Evolutionary conservation across 306 rosid species (phyloP).

Genomic region (Dryas drummondii): DNA sequence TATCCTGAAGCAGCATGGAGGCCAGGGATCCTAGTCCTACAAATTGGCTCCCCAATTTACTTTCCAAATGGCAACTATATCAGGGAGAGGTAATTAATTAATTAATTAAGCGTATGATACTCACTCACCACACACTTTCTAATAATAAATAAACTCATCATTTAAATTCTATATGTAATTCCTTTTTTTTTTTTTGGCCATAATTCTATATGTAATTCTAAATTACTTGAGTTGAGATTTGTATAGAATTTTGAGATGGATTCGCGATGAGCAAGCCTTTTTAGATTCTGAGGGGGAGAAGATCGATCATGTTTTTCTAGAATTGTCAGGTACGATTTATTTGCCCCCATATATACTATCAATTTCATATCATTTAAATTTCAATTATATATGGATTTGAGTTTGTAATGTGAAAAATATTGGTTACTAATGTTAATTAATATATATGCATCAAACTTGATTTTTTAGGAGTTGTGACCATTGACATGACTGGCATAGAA

Average conservation of each 20-base stretch:
- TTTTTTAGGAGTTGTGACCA: slow-evolving; percentile 68
- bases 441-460: background rate
- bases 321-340: slow-evolving; percentile 55
- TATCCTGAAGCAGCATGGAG: slow-evolving; percentile 38
- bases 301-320: slow-evolving; percentile 60
- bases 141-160: too few species aligned
- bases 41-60: slow-evolving; percentile 87
- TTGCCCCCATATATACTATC: too few species aligned
- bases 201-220: background rate
- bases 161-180: background rate
- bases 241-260: slow-evolving; percentile 68
- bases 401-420: background rate
- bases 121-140: too few species aligned
- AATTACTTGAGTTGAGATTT: slow-evolving; percentile 1
- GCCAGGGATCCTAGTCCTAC: slow-evolving; percentile 56
- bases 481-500: slow-evolving; percentile 70
- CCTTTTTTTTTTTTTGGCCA: too few species aligned
- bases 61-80: slow-evolving; percentile 66
- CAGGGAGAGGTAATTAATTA: slow-evolving; percentile 59
- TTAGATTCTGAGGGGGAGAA: slow-evolving; percentile 10
- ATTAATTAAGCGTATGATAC: too few species aligned
- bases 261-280: slow-evolving; percentile 48
- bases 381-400: background rate
- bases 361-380: background rate
- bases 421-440: too few species aligned